Conservation (phyloP, 345 rosid species). For the Citrus cavaleriei region DNA sequence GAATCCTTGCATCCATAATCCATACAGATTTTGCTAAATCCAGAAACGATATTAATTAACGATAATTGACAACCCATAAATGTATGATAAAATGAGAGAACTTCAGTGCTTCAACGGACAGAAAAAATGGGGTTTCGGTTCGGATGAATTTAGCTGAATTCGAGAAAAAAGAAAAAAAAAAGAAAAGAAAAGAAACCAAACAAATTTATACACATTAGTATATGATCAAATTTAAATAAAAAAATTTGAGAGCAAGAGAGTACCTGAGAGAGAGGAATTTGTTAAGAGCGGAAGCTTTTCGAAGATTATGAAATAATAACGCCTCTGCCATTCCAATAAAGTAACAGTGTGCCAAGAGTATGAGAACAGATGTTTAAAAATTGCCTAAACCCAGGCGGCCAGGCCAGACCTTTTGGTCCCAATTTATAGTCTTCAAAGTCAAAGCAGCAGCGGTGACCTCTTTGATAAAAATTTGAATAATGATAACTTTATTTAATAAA, state of each 20-base stretch:
- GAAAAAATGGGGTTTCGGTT: not conserved
- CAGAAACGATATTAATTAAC: not conserved
- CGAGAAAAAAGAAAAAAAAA: no score
- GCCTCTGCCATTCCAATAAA: not conserved
- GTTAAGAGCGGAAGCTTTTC: not conserved
- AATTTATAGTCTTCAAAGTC: no score
- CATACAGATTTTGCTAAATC: not conserved
- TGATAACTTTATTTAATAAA: no score
- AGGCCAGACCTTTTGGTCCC: not conserved
- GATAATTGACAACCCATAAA: not conserved
- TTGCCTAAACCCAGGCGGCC: not conserved
- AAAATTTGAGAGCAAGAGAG: not conserved
- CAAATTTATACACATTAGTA: no score
- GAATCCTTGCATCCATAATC: not conserved
- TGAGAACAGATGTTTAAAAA: not conserved
- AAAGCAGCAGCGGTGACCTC: no score
- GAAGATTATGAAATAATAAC: not conserved
- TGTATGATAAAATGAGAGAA: not conserved
- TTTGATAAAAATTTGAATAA: no score
- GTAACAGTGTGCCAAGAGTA: not conserved
- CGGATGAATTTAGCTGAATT: not conserved
- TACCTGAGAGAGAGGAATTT: slow-evolving; percentile 2
- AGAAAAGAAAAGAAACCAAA: no score
- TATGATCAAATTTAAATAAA: not conserved
- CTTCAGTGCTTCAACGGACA: not conserved